Evolutionary conservation across 192 early-diverging fungal genomes (phyloP).

Genomic region (Coemansia sp.): DNA sequence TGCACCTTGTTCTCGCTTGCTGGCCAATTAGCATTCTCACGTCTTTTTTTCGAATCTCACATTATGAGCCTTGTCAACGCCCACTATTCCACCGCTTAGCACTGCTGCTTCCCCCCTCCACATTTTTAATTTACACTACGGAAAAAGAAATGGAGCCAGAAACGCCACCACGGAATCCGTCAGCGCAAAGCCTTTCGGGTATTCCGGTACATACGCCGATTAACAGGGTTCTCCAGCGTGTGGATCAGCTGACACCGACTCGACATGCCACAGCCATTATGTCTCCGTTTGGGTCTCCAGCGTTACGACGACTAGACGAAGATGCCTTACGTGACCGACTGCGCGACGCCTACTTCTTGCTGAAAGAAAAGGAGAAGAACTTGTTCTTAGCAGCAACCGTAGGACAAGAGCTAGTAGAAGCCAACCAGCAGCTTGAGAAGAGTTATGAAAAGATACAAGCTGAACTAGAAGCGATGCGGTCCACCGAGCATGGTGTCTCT

Average conservation of each 20-base stretch:
- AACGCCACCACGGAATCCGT: conserved; percentile 27
- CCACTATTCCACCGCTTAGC: neutral
- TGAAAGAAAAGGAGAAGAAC: conserved; percentile 51
- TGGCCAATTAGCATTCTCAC: neutral
- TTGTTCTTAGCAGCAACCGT: conserved; percentile 48
- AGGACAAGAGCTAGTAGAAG: conserved; percentile 50
- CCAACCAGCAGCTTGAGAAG: conserved; percentile 49
- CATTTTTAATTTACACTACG: neutral
- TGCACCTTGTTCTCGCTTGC: too few relatives aligned
- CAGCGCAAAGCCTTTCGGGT: neutral
- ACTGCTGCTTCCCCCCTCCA: neutral
- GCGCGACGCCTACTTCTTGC: conserved; percentile 43
- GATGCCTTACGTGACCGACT: conserved; percentile 37
- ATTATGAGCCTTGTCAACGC: neutral
- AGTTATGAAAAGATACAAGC: conserved; percentile 23
- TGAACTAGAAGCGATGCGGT: conserved; percentile 26
- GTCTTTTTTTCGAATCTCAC: neutral
- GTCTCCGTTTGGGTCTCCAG: conserved; percentile 40
- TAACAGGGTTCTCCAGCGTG: conserved; percentile 17
- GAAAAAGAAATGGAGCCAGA: conserved; percentile 24
- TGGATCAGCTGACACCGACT: conserved; percentile 25
- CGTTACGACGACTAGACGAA: conserved; percentile 40
- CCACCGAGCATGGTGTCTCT: neutral
- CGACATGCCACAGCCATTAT: neutral
- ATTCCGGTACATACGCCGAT: conserved; percentile 19